Conservation (phyloP, 208 protist genomes). For the Acanthamoeba quina region DNA sequence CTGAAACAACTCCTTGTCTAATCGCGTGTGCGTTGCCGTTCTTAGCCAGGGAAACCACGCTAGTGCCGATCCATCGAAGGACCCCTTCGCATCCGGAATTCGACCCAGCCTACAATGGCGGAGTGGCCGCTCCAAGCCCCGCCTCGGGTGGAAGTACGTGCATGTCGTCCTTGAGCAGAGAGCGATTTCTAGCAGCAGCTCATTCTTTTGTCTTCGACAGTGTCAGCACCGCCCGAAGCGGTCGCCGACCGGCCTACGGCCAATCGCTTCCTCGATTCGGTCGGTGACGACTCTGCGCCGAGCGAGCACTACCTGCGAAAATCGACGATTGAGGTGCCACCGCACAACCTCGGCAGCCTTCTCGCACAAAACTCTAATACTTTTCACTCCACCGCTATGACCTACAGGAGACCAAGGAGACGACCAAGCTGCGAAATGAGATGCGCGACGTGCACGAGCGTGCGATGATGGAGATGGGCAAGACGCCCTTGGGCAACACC, state of each 20-base stretch:
- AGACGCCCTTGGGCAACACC: too few species aligned
- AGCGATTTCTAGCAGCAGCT: neutral
- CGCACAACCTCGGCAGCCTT: too few species aligned
- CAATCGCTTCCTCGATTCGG: neutral
- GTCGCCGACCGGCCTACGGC: neutral
- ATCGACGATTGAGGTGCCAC: neutral
- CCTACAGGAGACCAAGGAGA: constrained; percentile 38
- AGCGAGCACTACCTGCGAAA: neutral
- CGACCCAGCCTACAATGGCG: neutral
- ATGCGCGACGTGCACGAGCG: too few species aligned
- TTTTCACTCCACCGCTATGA: neutral
- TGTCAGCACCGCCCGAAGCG: neutral
- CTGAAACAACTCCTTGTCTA: too few species aligned
- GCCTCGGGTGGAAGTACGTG: too few species aligned
- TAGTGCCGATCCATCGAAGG: constrained; percentile 16
- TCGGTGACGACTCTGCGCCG: neutral
- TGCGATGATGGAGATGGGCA: too few species aligned
- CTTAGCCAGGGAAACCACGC: neutral
- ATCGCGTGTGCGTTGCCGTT: neutral
- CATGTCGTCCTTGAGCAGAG: too few species aligned
- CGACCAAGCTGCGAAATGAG: too few species aligned
- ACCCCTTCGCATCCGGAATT: neutral
- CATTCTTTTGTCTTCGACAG: neutral
- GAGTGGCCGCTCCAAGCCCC: too few species aligned
- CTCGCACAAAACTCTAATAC: neutral